Evolutionary conservation across 2,329 filamentous ascomycete genomes (phyloP).

Genomic region (Myriosclerotinia curreyana): DNA sequence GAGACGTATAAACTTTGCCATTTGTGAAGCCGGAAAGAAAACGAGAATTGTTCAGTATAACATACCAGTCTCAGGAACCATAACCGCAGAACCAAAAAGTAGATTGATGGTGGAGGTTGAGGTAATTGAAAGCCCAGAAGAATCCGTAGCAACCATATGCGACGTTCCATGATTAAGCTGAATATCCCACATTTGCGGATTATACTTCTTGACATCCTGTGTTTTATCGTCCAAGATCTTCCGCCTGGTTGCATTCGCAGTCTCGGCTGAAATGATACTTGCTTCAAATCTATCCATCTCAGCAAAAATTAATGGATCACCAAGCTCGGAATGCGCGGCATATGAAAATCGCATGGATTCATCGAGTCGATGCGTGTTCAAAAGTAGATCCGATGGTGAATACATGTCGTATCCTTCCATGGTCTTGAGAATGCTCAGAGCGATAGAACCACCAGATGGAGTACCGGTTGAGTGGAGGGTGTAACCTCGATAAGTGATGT

Average conservation of each 20-base stretch:
- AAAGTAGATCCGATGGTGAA: constrained; percentile 45
- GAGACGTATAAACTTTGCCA: neutral
- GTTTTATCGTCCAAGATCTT: constrained; percentile 72
- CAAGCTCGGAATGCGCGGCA: constrained; percentile 71
- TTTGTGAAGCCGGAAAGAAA: neutral
- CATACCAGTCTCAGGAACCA: constrained; percentile 78
- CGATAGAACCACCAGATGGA: constrained; percentile 75
- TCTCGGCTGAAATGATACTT: constrained; percentile 61
- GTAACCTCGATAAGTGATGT: constrained; percentile 65
- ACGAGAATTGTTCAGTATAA: neutral
- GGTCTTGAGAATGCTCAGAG: constrained; percentile 66
- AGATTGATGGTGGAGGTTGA: constrained; percentile 87
- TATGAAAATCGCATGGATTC: constrained; percentile 92
- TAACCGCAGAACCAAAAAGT: constrained; percentile 74
- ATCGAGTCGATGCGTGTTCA: constrained; percentile 77
- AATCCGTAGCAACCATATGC: constrained; percentile 70
- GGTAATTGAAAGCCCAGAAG: constrained; percentile 70
- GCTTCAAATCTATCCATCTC: constrained; percentile 62
- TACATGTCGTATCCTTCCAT: constrained; percentile 66
- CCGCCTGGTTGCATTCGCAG: constrained; percentile 56
- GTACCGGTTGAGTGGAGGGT: constrained; percentile 67
- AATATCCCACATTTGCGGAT: constrained; percentile 63
- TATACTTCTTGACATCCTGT: constrained; percentile 69
- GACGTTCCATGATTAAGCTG: constrained; percentile 71
- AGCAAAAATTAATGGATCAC: constrained; percentile 73